Conservation (phyloP, 140 eudicot species). For the Flaveria floridana region DNA sequence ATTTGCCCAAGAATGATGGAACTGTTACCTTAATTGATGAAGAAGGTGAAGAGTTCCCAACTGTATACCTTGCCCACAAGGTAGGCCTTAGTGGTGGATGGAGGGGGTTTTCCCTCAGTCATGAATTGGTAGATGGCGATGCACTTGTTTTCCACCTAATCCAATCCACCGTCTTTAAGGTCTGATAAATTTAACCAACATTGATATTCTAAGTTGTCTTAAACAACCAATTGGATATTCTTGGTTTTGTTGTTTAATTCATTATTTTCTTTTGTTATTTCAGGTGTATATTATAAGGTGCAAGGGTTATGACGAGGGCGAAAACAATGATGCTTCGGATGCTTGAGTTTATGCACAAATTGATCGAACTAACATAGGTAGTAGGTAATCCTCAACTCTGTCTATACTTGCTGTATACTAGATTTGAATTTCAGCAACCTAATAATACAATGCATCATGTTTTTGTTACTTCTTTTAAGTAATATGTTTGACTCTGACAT, state of each 20-base stretch:
- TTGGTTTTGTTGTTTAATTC: neutral
- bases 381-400: slow-evolving; percentile 19
- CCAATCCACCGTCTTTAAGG: slow-evolving; percentile 52
- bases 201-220: slow-evolving; percentile 11
- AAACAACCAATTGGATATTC: neutral
- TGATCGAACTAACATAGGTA: slow-evolving; percentile 22
- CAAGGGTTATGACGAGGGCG: slow-evolving; percentile 42
- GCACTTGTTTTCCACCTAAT: slow-evolving; percentile 71
- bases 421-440: neutral
- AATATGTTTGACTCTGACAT: slow-evolving; percentile 21
- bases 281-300: slow-evolving; percentile 60
- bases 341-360: slow-evolving; percentile 22
- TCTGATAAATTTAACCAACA: slow-evolving; percentile 11
- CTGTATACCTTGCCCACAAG: slow-evolving; percentile 54
- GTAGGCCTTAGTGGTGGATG: slow-evolving; percentile 82
- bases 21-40: slow-evolving; percentile 60
- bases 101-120: slow-evolving; percentile 71
- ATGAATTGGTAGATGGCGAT: slow-evolving; percentile 82
- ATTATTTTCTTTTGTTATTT: slow-evolving; percentile 13
- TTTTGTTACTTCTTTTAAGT: slow-evolving; percentile 9
- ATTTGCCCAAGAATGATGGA: slow-evolving; percentile 54
- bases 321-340: slow-evolving; percentile 27
- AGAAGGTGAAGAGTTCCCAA: slow-evolving; percentile 64
- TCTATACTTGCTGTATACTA: neutral
- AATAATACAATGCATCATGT: neutral